Conservation (phyloP, 495 filamentous ascomycete species). For the Neurospora tetrasperma region DNA sequence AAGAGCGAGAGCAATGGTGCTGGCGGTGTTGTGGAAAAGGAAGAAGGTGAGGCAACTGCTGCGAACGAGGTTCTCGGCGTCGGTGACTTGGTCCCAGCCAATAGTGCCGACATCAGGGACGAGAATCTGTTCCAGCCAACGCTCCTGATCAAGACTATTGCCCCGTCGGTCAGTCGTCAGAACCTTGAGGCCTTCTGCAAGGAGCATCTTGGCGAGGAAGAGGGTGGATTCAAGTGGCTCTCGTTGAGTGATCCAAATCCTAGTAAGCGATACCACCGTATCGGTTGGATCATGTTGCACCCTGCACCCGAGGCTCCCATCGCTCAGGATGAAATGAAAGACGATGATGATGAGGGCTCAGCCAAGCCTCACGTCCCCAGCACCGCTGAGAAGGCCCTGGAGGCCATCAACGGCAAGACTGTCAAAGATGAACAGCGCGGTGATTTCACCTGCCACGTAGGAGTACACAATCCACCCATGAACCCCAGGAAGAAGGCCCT, state of each 20-base stretch:
- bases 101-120: slow-evolving; percentile 72
- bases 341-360: slow-evolving; percentile 41
- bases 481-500: slow-evolving; percentile 90
- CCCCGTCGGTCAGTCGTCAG: slow-evolving; percentile 86
- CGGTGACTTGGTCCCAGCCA: slow-evolving; percentile 72
- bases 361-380: slow-evolving; percentile 29
- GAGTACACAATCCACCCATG: slow-evolving; percentile 79
- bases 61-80: slow-evolving; percentile 87
- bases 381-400: slow-evolving; percentile 75
- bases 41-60: slow-evolving; percentile 85
- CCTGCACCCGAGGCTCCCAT: slow-evolving; percentile 54
- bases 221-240: slow-evolving; percentile 83
- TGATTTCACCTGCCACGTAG: slow-evolving; percentile 95
- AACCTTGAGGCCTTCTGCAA: slow-evolving; percentile 89
- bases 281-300: slow-evolving; percentile 96
- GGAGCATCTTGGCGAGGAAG: slow-evolving; percentile 75
- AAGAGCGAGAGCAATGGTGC: slow-evolving; percentile 85
- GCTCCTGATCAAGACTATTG: slow-evolving; percentile 94
- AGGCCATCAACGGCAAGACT: slow-evolving; percentile 89
- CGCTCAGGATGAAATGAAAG: slow-evolving; percentile 54
- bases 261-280: slow-evolving; percentile 90
- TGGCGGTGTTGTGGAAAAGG: slow-evolving; percentile 81
- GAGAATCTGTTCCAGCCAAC: slow-evolving; percentile 77
- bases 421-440: slow-evolving; percentile 87
- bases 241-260: slow-evolving; percentile 95